phyloP scores from a whole-genome alignment of 495 filamentous ascomycete genomes.

The Pseudomonodictys pantanalensis region DNA sequence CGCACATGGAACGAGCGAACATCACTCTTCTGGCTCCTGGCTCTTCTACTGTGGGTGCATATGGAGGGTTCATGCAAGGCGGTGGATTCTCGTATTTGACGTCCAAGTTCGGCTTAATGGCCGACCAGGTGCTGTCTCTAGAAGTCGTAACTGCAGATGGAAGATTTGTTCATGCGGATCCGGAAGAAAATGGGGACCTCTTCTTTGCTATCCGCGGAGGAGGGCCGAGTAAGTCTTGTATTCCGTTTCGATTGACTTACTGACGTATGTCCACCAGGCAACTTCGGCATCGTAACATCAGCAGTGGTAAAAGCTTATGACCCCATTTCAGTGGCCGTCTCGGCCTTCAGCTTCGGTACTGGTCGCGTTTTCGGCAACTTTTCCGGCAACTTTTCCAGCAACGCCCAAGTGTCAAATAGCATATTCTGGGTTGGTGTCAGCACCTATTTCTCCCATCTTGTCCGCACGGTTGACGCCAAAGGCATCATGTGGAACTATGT shows the following conservation, averaged over 20 bases:
- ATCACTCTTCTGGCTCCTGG: constrained; percentile 19
- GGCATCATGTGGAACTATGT: constrained; percentile 25
- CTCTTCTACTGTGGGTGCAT: constrained; percentile 11
- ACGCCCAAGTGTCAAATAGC: neutral
- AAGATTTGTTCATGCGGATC: constrained; percentile 23
- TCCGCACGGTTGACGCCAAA: constrained; percentile 7
- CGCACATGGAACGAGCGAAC: constrained; percentile 12
- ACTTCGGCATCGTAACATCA: constrained; percentile 28
- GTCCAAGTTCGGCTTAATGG: constrained; percentile 16
- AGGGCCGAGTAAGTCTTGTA: constrained; percentile 14
- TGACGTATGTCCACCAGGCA: constrained; percentile 19
- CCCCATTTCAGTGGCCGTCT: constrained; percentile 1
- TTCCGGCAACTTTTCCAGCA: neutral
- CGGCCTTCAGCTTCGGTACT: neutral
- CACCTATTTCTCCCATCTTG: constrained; percentile 17
- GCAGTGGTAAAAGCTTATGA: constrained; percentile 21
- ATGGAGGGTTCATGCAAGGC: constrained; percentile 26
- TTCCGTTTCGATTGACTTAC: neutral
- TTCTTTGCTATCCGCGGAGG: constrained; percentile 31
- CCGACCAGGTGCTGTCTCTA: constrained; percentile 22
- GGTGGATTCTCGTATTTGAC: constrained; percentile 20
- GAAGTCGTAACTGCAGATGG: constrained; percentile 32
- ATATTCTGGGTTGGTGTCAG: constrained; percentile 21
- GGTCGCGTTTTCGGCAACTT: too few relatives aligned
- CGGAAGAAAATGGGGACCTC: constrained; percentile 24